Percentiles rank a stretch among this genome's conserved stretches.
These are phyloP conservation scores for Penicillium concentricum DNA, from an alignment of 2,329 filamentous ascomycete genomes.

Conservation along the genomic window DNA sequence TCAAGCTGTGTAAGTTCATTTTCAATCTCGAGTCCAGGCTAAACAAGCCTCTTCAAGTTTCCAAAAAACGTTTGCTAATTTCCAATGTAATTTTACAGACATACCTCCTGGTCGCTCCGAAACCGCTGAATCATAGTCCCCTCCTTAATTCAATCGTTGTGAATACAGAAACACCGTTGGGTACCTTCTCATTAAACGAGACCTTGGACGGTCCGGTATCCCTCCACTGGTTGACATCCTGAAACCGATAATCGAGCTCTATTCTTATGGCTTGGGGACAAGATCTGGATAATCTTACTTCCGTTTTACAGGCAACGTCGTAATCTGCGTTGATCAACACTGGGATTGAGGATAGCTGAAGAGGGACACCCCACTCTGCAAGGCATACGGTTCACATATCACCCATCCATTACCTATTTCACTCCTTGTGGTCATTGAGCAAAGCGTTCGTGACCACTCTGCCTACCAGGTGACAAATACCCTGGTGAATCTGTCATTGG, in stretches of 20 bases:
- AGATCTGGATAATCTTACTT: not conserved
- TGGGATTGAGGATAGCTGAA: not conserved
- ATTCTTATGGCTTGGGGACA: not conserved
- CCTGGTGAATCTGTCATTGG: constrained; percentile 2
- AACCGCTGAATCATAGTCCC: not conserved
- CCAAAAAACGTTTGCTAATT: constrained; percentile 8
- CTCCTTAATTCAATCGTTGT: not conserved
- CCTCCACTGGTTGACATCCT: not conserved
- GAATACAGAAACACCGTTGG: not conserved
- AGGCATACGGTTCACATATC: not conserved
- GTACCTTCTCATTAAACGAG: not conserved
- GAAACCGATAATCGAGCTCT: not conserved
- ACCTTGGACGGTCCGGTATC: not conserved
- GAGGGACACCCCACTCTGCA: constrained; percentile 5
- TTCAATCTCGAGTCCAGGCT: not conserved
- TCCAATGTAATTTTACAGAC: constrained; percentile 10
- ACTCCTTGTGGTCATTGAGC: not conserved
- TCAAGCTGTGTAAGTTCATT: constrained; percentile 29
- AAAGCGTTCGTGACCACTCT: too few species aligned
- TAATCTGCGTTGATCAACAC: not conserved
- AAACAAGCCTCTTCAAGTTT: constrained; percentile 8
- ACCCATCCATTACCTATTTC: not conserved
- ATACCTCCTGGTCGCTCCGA: constrained; percentile 1
- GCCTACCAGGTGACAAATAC: not conserved
- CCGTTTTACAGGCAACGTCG: not conserved